Evolutionary conservation across 2,329 filamentous ascomycete species (phyloP).

Genomic region (Chrysosporium queenslandicum): DNA sequence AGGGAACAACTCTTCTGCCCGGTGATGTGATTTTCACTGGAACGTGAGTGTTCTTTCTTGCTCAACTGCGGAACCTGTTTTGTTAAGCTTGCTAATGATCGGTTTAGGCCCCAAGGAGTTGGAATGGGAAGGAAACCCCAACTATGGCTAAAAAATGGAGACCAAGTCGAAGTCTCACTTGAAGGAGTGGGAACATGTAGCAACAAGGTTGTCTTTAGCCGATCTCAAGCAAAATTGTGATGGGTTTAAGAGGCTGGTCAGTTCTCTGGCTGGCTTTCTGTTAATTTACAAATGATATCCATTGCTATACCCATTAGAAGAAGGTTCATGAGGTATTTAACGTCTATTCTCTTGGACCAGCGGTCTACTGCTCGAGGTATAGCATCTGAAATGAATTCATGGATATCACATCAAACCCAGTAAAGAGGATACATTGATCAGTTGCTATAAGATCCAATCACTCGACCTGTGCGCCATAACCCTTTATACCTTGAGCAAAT

Average conservation of each 20-base stretch:
- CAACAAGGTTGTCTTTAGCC: constrained; percentile 38
- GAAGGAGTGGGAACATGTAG: constrained; percentile 53
- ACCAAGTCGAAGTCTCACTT: constrained; percentile 58
- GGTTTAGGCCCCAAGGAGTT: constrained; percentile 57
- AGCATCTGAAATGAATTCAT: not conserved
- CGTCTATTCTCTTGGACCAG: too few species aligned
- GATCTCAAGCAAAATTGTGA: constrained; percentile 31
- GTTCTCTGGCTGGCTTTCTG: too few species aligned
- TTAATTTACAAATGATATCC: not conserved
- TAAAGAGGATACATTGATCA: not conserved
- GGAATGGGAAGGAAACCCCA: constrained; percentile 59
- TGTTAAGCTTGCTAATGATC: constrained; percentile 6
- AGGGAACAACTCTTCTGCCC: constrained; percentile 34
- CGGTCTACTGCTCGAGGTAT: not conserved
- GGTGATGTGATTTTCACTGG: constrained; percentile 37
- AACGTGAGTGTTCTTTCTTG: constrained; percentile 31
- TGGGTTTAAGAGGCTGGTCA: not conserved
- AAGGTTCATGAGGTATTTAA: too few species aligned
- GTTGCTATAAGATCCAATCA: constrained; percentile 22
- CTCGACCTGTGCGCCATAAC: constrained; percentile 76
- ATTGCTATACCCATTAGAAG: not conserved
- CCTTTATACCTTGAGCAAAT: constrained; percentile 88
- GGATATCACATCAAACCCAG: not conserved
- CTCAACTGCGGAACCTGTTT: not conserved
- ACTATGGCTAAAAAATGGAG: constrained; percentile 60